These are phyloP conservation scores for Chaetomidium leptoderma DNA, from an alignment of 495 filamentous ascomycete genomes.

Conservation along the genomic window DNA sequence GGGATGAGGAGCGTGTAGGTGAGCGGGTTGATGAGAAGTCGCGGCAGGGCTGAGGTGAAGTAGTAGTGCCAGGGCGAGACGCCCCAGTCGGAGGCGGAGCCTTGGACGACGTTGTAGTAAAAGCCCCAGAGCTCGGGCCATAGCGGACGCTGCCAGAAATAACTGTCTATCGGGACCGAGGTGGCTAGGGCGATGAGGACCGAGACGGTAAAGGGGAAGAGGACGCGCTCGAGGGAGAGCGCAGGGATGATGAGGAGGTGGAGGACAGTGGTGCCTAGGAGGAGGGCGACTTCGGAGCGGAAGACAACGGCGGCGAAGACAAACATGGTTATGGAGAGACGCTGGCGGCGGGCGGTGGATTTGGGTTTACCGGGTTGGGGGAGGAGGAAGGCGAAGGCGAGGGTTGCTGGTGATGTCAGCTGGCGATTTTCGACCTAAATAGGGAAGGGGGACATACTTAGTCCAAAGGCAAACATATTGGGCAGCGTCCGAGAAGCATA, in stretches of 20 bases:
- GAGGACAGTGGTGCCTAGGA: constrained; percentile 57
- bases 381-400: constrained; percentile 68
- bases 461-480: constrained; percentile 92
- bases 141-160: constrained; percentile 83
- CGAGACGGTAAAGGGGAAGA: constrained; percentile 65
- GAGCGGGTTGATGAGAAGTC: constrained; percentile 76
- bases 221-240: constrained; percentile 54
- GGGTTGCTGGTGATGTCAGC: constrained; percentile 45
- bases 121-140: constrained; percentile 93
- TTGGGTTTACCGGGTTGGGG: constrained; percentile 41
- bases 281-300: constrained; percentile 81
- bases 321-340: constrained; percentile 63
- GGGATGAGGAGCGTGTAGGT: constrained; percentile 61
- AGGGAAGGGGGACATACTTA: constrained; percentile 50
- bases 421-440: not conserved
- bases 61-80: constrained; percentile 81
- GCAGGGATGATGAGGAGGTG: constrained; percentile 55
- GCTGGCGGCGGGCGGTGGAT: constrained; percentile 37
- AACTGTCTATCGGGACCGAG: constrained; percentile 75
- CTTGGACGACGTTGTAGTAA: constrained; percentile 82
- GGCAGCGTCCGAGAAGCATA: constrained; percentile 90
- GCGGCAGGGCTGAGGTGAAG: constrained; percentile 72
- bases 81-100: constrained; percentile 78
- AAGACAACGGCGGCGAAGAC: constrained; percentile 83
- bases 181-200: constrained; percentile 55